Evolutionary conservation across 2,329 filamentous ascomycete species (phyloP).

Genomic region (Beauveria sp.): DNA sequence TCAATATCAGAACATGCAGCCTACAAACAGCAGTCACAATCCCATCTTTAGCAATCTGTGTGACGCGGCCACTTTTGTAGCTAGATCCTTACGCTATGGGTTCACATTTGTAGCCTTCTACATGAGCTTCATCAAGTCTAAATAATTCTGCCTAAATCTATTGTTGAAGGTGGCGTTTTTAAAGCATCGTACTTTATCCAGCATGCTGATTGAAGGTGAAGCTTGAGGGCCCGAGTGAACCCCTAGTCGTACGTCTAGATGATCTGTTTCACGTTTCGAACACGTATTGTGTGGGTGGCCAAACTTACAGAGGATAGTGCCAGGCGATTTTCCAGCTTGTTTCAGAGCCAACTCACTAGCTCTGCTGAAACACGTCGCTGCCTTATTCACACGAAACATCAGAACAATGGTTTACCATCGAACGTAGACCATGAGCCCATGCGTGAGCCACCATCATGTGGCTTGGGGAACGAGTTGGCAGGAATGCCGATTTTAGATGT

Average conservation of each 20-base stretch:
- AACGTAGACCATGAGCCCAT: background rate
- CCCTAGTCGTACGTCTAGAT: background rate
- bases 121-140: background rate
- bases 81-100: background rate
- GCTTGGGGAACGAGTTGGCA: background rate
- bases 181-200: background rate
- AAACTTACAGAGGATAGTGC: background rate
- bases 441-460: background rate
- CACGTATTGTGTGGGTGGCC: background rate
- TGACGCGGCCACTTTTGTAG: background rate
- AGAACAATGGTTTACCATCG: background rate
- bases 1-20: background rate
- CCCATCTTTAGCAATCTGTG: background rate
- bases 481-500: background rate
- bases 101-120: background rate
- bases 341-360: background rate
- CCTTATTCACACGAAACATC: background rate
- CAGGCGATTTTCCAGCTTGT: background rate
- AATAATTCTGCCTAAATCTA: background rate
- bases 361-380: background rate
- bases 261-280: background rate
- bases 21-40: background rate
- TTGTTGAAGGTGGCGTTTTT: background rate
- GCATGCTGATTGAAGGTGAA: background rate
- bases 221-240: background rate